phyloP scores from a whole-genome alignment of 345 rosid species.

The Nephelium lappaceum region DNA sequence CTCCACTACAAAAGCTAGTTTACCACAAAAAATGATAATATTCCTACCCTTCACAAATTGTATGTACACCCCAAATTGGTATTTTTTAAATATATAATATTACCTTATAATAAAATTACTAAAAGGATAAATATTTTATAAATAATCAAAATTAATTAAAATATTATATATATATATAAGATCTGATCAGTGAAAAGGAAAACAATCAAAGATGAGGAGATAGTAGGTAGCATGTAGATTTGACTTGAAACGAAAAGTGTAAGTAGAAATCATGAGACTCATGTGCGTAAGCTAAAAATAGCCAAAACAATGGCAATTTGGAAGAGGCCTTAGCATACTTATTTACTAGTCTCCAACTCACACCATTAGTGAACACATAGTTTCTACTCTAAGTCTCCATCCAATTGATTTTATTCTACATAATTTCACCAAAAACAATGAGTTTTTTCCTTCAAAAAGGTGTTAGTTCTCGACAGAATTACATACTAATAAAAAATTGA shows the following conservation, averaged over 20 bases:
- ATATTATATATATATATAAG: conserved; percentile 17
- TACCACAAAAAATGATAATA: no score
- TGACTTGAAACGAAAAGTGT: conserved; percentile 23
- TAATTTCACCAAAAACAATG: conserved; percentile 2
- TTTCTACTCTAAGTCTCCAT: conserved; percentile 1
- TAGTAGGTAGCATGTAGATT: conserved; percentile 24
- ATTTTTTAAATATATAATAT: no score
- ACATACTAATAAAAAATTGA: not conserved
- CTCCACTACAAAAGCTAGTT: no score
- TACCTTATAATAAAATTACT: no score
- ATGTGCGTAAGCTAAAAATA: conserved; percentile 1
- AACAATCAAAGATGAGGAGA: conserved; percentile 33
- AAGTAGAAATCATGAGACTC: conserved; percentile 30
- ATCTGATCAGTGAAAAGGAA: not conserved
- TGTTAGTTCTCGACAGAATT: conserved; percentile 14
- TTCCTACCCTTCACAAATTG: no score
- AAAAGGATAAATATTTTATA: no score
- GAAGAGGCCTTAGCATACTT: not conserved
- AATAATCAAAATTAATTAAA: no score
- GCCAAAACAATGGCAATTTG: conserved; percentile 43
- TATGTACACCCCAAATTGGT: no score
- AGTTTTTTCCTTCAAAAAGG: conserved; percentile 3
- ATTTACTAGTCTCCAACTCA: no score
- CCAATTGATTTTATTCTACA: not conserved
- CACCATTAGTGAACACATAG: no score